These are phyloP conservation scores for Microdochium bolleyi DNA, from an alignment of 2,329 filamentous ascomycete genomes.

Conservation along the genomic window DNA sequence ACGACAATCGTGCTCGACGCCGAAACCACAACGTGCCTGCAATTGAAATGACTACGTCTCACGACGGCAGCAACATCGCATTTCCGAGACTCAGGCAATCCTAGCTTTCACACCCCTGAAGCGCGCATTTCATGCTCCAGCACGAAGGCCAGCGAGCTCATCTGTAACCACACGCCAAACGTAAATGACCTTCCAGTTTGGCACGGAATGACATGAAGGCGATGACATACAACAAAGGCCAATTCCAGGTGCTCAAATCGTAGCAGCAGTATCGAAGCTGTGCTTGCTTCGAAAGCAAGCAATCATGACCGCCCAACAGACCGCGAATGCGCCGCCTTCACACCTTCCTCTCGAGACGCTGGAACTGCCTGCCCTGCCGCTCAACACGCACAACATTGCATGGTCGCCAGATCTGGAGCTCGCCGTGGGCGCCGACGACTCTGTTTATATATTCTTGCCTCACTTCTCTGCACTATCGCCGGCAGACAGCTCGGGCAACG, in stretches of 20 bases:
- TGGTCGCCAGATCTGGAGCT: slow-evolving; percentile 53
- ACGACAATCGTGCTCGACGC: neutral
- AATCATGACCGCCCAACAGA: slow-evolving; percentile 5
- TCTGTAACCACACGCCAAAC: no score
- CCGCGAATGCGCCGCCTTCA: slow-evolving; percentile 11
- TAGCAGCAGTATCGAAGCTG: neutral
- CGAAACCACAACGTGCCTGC: no score
- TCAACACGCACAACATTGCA: slow-evolving; percentile 33
- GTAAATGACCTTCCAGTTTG: no score
- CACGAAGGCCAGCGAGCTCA: no score
- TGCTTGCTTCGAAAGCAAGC: neutral
- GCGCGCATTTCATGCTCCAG: no score
- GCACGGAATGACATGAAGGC: no score
- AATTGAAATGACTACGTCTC: no score
- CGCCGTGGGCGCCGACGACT: slow-evolving; percentile 48
- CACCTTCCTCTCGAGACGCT: slow-evolving; percentile 39
- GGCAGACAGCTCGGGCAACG: neutral
- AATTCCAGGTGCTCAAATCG: no score
- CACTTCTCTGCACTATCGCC: slow-evolving; percentile 24
- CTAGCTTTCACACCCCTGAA: no score
- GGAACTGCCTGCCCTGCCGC: slow-evolving; percentile 31
- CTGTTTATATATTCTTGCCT: slow-evolving; percentile 41
- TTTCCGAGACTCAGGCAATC: no score
- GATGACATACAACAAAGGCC: neutral
- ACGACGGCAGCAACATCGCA: no score